Evolutionary conservation across 2,329 filamentous ascomycete species (phyloP), one percentile per base, ranked within the genome.

Genomic region (Diplodia seriata): DNA sequence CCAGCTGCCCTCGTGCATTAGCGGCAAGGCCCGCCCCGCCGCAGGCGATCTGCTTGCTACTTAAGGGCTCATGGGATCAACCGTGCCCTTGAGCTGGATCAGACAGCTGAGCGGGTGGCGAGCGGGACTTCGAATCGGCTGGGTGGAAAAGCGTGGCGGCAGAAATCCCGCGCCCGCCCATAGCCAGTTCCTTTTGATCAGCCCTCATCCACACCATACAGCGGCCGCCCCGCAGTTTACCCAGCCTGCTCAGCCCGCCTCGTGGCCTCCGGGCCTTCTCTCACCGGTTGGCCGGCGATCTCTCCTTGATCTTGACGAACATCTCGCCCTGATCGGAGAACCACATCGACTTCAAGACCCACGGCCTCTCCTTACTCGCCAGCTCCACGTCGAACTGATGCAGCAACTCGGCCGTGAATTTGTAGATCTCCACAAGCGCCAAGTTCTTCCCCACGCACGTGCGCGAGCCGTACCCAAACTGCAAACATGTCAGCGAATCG

Each of bases 401-500:
- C 29, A 64, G 26, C 29, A 64, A 5, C 47, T 74, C 77, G 1
- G 76, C 72, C 3, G 73, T 63, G 12, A 77, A 69, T 68, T 81
- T 80, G n/a, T 70, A 72, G 5, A 80, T 67, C 70, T 81, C 75
- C 23, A 81, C 70, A 40, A 76, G 73, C 11, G 77, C 78, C 3
- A 81, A 71, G 53, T 79, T 75, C 26, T 74, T 74, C 0, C 79
- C 79, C 31, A 76, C 75, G 59, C 77, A 81, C 40, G 73, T 72
- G 23, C 75, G 76, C 51, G 80, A 80, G 11, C 80, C 78, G 3
- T 75, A 75, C 23, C 78, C 78, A 69, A 78, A 81, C 72, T 73
- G 2, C 5, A 12, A 33, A 33, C 31, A 9, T 2, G 8, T 33
- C 31, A 33, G 31, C 31, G 9, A 33, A 2, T 9, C 31, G 31